Percentiles rank a stretch among this genome's conserved stretches.
Evolutionary conservation across 805 yeast genomes (phyloP).

Genomic region (Metschnikowia koreensis): DNA sequence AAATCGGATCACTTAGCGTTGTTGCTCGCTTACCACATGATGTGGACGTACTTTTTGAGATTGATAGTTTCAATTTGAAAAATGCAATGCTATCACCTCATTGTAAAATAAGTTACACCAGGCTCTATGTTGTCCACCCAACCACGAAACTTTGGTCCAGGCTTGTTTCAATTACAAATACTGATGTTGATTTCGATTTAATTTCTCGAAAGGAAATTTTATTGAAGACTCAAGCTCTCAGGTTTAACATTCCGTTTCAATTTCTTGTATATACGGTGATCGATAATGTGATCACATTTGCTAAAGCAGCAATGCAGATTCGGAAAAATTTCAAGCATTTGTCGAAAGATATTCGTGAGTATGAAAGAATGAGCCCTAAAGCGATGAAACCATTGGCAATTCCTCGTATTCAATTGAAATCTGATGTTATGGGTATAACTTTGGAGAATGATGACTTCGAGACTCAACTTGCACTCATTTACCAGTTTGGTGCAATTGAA

Average conservation of each 20-base stretch:
- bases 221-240: constrained; percentile 35
- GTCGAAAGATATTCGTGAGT: constrained; percentile 23
- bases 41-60: constrained; percentile 47
- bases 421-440: constrained; percentile 57
- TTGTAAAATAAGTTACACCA: constrained; percentile 31
- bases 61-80: constrained; percentile 31
- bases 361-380: constrained; percentile 33
- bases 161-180: constrained; percentile 32
- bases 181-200: constrained; percentile 23
- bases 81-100: constrained; percentile 28
- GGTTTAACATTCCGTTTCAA: constrained; percentile 65
- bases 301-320: constrained; percentile 66
- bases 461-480: constrained; percentile 60
- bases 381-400: constrained; percentile 44
- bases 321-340: constrained; percentile 44
- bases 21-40: constrained; percentile 46
- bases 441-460: constrained; percentile 93
- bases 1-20: constrained; percentile 34
- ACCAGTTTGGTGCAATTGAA: constrained; percentile 63
- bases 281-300: constrained; percentile 68
- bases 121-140: constrained; percentile 53
- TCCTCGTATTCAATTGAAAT: constrained; percentile 55
- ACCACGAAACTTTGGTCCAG: constrained; percentile 42
- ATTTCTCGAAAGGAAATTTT: constrained; percentile 7
- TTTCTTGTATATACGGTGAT: constrained; percentile 76